Evolutionary conservation across 257 asterid genomes (phyloP).

Genomic region (Ehretia macrophylla): DNA sequence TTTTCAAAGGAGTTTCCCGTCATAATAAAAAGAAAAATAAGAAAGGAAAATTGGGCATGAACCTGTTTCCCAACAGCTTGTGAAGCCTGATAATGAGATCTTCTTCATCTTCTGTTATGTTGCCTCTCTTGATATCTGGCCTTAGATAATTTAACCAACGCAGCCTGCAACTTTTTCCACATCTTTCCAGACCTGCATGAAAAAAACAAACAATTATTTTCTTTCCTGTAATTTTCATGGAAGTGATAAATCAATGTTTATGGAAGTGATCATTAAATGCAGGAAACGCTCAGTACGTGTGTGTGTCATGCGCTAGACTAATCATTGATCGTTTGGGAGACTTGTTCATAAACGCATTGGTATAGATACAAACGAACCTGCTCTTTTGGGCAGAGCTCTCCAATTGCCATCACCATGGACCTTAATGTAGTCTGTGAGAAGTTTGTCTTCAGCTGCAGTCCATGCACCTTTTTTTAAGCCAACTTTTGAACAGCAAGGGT

Average conservation of each 20-base stretch:
- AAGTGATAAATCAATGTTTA: no score
- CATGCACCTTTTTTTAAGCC: constrained; percentile 14
- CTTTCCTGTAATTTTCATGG: no score
- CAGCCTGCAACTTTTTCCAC: constrained; percentile 18
- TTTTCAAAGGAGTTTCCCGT: no score
- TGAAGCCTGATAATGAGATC: constrained; percentile 17
- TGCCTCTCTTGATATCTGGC: constrained; percentile 17
- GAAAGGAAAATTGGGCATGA: not conserved
- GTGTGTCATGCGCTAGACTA: no score
- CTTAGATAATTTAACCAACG: constrained; percentile 16
- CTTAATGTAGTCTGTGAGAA: constrained; percentile 14
- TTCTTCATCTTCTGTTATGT: constrained; percentile 14
- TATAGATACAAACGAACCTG: constrained; percentile 9
- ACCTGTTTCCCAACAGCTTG: constrained; percentile 11
- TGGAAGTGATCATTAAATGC: no score
- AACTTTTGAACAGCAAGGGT: constrained; percentile 2
- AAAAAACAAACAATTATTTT: not conserved
- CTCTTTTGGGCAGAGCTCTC: constrained; percentile 9
- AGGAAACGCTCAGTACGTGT: no score
- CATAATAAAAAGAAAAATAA: not conserved
- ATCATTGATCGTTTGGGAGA: no score
- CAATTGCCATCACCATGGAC: constrained; percentile 20
- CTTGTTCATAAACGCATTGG: no score
- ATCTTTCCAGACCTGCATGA: constrained; percentile 6
- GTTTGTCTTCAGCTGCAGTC: constrained; percentile 15